Evolutionary conservation across 768 basidiomycete species (phyloP), one percentile per base, ranked within the genome.

Genomic region (Auricularia cornea): DNA sequence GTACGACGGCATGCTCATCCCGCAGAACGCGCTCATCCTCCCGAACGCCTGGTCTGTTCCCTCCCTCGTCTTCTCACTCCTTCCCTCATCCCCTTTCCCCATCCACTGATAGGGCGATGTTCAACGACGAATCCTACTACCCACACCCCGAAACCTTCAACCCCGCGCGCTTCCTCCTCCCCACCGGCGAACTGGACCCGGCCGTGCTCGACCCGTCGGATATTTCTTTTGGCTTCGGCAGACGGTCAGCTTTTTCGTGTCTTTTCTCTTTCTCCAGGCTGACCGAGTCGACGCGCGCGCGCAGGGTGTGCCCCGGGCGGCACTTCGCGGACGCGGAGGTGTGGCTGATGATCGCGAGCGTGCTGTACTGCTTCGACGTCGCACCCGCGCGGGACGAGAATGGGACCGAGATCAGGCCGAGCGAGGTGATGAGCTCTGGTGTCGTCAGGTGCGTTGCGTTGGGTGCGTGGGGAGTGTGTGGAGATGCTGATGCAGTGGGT

Each of bases 131-230:
- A 56, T 68, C 63, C 2, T 89, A 78, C 69, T 48, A 48, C 44
- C 79, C 80, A 0, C 73, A 84, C 62, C 73, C 86, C 1, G 71
- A 81, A 51, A 64, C 66, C 1, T 88, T 88, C 72, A 70, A 72
- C 40, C 86, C 85, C 0, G 82, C 83, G 35, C 79, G 86, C 3
- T 86, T 78, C 66, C 65, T 85, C 23, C 12, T 5, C 6, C 44
- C 44, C 44, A 18, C 11, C 44, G 44, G 44, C 6, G 12, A 18
- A 18, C 44, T 48, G 44, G 23, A 48, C 18, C 16, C 44, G 2
- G 10, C 16, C 12, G 23, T 48, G 44, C 16, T 48, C 12, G 44
- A 48, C 23, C 44, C 44, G 1, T 6, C 12, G 44, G 44, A 20
- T 48, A 23, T 48, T 18, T 10, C 44, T 10, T 48, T 48, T 48